These are phyloP conservation scores for Stereum hirsutum DNA, from an alignment of 1,284 basidiomycete species.

Conservation along the genomic window DNA sequence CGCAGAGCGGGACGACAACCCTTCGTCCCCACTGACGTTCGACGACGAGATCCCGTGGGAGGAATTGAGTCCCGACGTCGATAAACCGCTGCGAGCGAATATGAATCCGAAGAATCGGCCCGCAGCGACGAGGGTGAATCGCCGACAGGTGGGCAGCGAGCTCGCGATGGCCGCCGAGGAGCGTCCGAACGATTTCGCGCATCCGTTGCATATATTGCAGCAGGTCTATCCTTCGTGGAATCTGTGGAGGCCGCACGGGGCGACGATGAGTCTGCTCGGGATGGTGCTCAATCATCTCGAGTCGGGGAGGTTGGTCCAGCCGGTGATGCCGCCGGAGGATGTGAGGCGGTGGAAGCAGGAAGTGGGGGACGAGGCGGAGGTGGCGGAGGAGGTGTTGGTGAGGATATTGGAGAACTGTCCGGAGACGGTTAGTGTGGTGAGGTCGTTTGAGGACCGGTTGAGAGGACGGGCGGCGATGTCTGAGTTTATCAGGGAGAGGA, in stretches of 20 bases:
- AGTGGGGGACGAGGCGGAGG: slow-evolving; percentile 18
- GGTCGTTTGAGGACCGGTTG: slow-evolving; percentile 5
- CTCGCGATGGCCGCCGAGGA: slow-evolving; percentile 19
- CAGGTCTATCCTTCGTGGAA: slow-evolving; percentile 57
- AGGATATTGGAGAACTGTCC: slow-evolving; percentile 41
- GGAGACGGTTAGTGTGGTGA: slow-evolving; percentile 32
- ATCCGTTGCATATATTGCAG: slow-evolving; percentile 51
- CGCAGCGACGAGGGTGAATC: neutral
- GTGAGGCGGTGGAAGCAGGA: slow-evolving; percentile 14
- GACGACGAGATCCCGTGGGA: slow-evolving; percentile 17
- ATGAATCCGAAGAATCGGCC: neutral
- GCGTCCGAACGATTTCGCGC: slow-evolving; percentile 29
- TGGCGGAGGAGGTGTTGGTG: slow-evolving; percentile 25
- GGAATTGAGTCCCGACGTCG: slow-evolving; percentile 14
- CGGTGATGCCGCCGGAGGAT: slow-evolving; percentile 23
- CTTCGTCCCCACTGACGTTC: slow-evolving; percentile 38
- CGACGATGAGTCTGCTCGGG: slow-evolving; percentile 37
- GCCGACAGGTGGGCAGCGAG: neutral
- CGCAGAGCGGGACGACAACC: slow-evolving; percentile 25
- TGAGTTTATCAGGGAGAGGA: too few species aligned
- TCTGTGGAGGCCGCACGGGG: slow-evolving; percentile 52
- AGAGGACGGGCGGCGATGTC: slow-evolving; percentile 8
- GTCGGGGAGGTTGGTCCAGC: slow-evolving; percentile 38
- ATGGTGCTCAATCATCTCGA: slow-evolving; percentile 36
- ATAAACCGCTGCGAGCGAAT: slow-evolving; percentile 4